phyloP scores from a whole-genome alignment of 768 basidiomycete genomes.

The Agaricus sinodeliciosus region DNA sequence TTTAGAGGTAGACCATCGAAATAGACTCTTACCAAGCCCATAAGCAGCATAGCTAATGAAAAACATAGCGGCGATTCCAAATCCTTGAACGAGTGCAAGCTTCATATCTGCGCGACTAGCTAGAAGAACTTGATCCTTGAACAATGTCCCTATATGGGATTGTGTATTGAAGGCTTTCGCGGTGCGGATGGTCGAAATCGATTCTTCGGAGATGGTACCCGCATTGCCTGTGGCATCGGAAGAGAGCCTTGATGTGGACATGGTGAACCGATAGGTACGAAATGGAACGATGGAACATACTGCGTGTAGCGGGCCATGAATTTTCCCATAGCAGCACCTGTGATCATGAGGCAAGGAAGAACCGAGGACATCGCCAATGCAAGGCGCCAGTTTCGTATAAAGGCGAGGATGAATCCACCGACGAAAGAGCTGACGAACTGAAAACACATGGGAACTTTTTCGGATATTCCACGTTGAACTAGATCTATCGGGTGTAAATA shows the following conservation, averaged over 20 bases:
- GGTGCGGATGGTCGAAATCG: slow-evolving; percentile 75
- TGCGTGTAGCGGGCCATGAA: slow-evolving; percentile 49
- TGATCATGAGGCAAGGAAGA: slow-evolving; percentile 62
- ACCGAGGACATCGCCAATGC: slow-evolving; percentile 70
- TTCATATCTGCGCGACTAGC: slow-evolving; percentile 41
- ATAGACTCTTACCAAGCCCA: slow-evolving; percentile 37
- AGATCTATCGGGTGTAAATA: slow-evolving; percentile 37
- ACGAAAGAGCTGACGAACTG: slow-evolving; percentile 58
- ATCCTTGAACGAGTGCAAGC: slow-evolving; percentile 44
- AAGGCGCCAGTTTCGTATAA: slow-evolving; percentile 57
- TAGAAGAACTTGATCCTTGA: slow-evolving; percentile 46
- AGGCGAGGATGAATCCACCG: slow-evolving; percentile 66
- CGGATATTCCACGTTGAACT: slow-evolving; percentile 76
- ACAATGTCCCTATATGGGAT: slow-evolving; percentile 45
- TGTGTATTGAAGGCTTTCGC: slow-evolving; percentile 82
- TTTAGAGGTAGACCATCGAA: not conserved
- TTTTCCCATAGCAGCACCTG: slow-evolving; percentile 59
- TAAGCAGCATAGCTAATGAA: slow-evolving; percentile 66
- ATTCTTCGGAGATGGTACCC: slow-evolving; percentile 81
- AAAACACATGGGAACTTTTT: slow-evolving; percentile 62
- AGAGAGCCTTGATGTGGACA: slow-evolving; percentile 31
- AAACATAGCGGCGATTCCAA: slow-evolving; percentile 59
- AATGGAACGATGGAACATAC: slow-evolving; percentile 25
- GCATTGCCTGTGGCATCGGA: slow-evolving; percentile 56
- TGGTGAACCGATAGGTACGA: slow-evolving; percentile 20